Percentiles rank a stretch among this genome's conserved stretches.
phyloP scores from a whole-genome alignment of 805 yeast genomes.

The Myxozyma nipponensis region DNA sequence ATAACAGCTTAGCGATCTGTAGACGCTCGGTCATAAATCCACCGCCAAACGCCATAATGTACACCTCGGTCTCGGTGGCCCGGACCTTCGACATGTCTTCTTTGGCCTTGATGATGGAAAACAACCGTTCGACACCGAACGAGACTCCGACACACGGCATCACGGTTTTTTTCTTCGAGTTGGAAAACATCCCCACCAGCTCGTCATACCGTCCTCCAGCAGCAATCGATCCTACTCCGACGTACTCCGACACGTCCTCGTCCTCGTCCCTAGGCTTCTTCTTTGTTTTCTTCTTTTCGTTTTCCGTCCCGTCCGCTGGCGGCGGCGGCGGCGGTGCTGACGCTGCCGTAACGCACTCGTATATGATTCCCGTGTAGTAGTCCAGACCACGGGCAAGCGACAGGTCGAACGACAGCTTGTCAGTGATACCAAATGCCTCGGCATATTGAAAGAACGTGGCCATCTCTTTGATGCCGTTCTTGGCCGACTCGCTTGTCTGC shows the following conservation, averaged over 20 bases:
- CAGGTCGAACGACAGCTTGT: conserved; percentile 74
- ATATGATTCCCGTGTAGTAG: conserved; percentile 94
- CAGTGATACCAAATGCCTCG: conserved; percentile 71
- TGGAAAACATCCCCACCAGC: conserved; percentile 92
- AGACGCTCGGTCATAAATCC: conserved; percentile 92
- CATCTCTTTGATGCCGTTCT: conserved; percentile 79
- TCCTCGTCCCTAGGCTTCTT: conserved; percentile 42
- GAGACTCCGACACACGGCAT: conserved; percentile 98
- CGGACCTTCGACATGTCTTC: conserved; percentile 61
- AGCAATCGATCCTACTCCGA: conserved; percentile 97
- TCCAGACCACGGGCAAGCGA: conserved; percentile 97
- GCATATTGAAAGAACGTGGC: conserved; percentile 66
- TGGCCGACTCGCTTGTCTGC: conserved; percentile 65
- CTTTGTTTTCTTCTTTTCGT: conserved; percentile 28
- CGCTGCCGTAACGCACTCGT: conserved; percentile 92
- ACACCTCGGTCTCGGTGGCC: conserved; percentile 87
- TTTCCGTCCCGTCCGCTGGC: conserved; percentile 34
- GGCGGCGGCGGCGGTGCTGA: conserved; percentile 67
- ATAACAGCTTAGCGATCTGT: conserved; percentile 73
- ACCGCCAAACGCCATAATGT: conserved; percentile 97
- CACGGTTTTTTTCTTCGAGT: conserved; percentile 66
- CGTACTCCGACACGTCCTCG: conserved; percentile 88
- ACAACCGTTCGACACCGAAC: conserved; percentile 93
- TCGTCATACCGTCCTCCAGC: conserved; percentile 99
- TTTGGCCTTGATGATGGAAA: conserved; percentile 81